These are phyloP conservation scores for Quercus dentata DNA, from an alignment of 306 rosid species.

Conservation along the genomic window DNA sequence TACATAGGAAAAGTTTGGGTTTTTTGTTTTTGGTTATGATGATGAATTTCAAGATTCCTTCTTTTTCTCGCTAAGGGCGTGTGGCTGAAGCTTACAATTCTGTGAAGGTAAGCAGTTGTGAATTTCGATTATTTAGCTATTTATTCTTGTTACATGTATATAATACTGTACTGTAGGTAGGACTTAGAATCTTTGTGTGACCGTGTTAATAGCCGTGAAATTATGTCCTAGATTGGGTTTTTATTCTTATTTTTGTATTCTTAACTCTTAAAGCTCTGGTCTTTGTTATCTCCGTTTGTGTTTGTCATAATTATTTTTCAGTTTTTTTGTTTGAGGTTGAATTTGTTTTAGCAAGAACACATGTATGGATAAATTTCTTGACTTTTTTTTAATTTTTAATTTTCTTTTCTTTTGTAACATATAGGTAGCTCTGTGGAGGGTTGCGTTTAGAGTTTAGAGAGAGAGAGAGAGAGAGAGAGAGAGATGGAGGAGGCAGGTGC, in stretches of 20 bases:
- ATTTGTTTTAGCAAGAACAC: background rate
- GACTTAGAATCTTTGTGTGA: background rate
- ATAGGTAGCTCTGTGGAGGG: background rate
- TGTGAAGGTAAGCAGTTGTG: background rate
- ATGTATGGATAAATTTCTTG: background rate
- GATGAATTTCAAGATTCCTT: background rate
- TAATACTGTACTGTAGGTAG: background rate
- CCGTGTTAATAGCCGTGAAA: background rate
- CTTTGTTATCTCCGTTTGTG: background rate
- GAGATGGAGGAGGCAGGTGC: slow-evolving; percentile 71
- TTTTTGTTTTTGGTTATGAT: background rate
- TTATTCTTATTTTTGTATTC: background rate
- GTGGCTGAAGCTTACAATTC: background rate
- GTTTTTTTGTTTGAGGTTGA: background rate
- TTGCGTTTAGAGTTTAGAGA: background rate
- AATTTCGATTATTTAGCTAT: background rate
- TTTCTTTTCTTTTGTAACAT: background rate
- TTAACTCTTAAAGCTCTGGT: background rate
- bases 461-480: background rate
- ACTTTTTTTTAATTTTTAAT: no score
- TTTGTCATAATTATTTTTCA: background rate
- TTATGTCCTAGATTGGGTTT: no score
- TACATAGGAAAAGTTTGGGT: background rate
- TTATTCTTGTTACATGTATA: background rate
- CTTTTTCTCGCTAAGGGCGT: background rate